Evolutionary conservation across 2,329 filamentous ascomycete species (phyloP), one percentile per base, ranked within the genome.

Genomic region (Trichoderma sp.): DNA sequence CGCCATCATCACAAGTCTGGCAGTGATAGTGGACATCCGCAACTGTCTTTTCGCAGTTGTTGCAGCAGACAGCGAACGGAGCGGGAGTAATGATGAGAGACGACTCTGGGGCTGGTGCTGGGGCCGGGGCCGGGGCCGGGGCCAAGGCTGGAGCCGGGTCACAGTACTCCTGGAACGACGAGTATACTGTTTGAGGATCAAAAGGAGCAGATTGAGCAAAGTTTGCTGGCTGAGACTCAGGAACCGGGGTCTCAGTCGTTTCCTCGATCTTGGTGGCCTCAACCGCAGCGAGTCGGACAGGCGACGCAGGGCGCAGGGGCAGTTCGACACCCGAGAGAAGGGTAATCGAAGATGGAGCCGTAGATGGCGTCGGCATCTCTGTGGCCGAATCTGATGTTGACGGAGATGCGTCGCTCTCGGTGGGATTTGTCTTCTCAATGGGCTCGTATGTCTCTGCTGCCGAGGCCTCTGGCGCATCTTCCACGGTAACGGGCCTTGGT

Each of bases 1-100:
- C 96, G 52, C 95, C 96, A 69, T 91, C 88, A 72, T 98, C 93
- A 78, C 96, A 99, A 69, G 92, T 92, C 73, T 92, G 92, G 84
- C 96, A 99, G 82, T 99, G 96, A 80, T 92, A 99, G 81, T 99
- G 95, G 63, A 89, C 87, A 74, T 93, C 89, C 33, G 91, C 87
- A 75, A 97, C 93, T 53, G 89, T 88, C 71, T 84, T 85, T 73
- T 93, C 91, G 81, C 96, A 99, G 78, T 88, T 87, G 83, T 99
- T 98, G 87, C 96, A 99, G 84, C 92, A 97, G 56, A 99, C 94
- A 14, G 92, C 92, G 81, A 94, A 97, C 43, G 69, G 68, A 53
- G 74, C 64, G 8, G 74, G 72, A 60, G 71, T 60, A 72, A 43
- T 71, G 65, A 35, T 53, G 21, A 11, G 55, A 52, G 24, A 58